Evolutionary conservation across 768 basidiomycete genomes (phyloP).

Genomic region (Auriscalpium vulgare): DNA sequence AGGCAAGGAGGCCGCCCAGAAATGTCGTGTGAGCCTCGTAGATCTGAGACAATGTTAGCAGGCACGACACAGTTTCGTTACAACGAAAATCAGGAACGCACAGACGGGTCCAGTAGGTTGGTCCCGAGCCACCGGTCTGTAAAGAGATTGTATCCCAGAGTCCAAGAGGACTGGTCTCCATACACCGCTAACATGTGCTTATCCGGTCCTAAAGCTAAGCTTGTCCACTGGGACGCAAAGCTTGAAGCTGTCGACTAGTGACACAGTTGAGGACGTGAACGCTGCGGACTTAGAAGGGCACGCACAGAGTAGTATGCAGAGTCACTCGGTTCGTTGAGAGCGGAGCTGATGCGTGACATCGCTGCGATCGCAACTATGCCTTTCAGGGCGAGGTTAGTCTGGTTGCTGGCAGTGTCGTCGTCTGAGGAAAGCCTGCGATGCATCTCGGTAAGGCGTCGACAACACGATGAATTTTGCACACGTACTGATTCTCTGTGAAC

Average conservation of each 20-base stretch:
- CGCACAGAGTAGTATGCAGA: background rate
- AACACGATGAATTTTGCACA: background rate
- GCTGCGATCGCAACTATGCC: conserved; percentile 13
- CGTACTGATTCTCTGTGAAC: conserved; percentile 4
- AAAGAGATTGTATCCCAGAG: conserved; percentile 11
- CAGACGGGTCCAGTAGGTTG: conserved; percentile 1
- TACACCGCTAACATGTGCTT: conserved; percentile 7
- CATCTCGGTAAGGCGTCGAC: too few species aligned
- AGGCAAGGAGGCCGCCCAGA: background rate
- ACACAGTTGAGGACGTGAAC: background rate
- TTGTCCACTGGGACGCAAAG: conserved; percentile 4
- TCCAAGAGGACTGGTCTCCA: conserved; percentile 5
- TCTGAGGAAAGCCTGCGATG: conserved; percentile 1
- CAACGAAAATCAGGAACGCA: background rate
- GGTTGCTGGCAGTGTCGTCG: background rate
- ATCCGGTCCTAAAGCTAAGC: conserved; percentile 3
- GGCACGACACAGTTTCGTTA: background rate
- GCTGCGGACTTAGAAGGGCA: background rate
- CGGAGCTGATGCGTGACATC: conserved; percentile 5
- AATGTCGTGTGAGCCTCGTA: conserved; percentile 6
- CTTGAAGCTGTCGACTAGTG: background rate
- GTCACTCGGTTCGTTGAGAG: background rate
- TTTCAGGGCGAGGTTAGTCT: conserved; percentile 12
- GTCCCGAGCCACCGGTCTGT: conserved; percentile 10
- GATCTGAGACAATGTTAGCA: background rate